Evolutionary conservation across 2,329 filamentous ascomycete genomes (phyloP).

Genomic region (Nothophoma quercina): DNA sequence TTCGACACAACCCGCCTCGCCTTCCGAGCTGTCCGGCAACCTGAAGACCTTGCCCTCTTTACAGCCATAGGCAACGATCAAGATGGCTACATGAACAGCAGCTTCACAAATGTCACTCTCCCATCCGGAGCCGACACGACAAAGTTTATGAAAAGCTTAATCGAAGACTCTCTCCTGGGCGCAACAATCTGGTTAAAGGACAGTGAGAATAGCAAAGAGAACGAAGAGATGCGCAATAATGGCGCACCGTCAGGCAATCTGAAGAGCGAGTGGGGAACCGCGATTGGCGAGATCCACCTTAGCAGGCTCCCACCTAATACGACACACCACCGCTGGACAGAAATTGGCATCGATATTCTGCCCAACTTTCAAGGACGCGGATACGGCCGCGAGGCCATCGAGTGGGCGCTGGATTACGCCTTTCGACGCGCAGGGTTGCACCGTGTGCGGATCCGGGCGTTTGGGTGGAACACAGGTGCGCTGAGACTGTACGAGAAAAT

Average conservation of each 20-base stretch:
- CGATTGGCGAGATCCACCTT: constrained; percentile 23
- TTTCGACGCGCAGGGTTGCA: constrained; percentile 57
- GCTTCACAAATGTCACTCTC: constrained; percentile 29
- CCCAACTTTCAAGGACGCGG: constrained; percentile 49
- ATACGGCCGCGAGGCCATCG: constrained; percentile 58
- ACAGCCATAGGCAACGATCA: constrained; percentile 33
- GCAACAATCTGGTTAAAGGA: constrained; percentile 32
- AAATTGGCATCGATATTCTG: constrained; percentile 52
- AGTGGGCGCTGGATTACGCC: constrained; percentile 58
- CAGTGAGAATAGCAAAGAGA: not conserved
- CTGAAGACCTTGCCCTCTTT: constrained; percentile 35
- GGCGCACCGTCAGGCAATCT: not conserved
- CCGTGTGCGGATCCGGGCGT: constrained; percentile 51
- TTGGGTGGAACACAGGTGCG: constrained; percentile 55
- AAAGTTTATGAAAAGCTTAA: constrained; percentile 26
- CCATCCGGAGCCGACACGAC: constrained; percentile 22
- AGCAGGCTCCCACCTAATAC: constrained; percentile 15
- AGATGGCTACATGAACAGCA: constrained; percentile 37
- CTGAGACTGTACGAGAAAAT: constrained; percentile 54
- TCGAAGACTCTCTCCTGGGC: constrained; percentile 29
- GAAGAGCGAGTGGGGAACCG: constrained; percentile 15
- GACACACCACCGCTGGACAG: constrained; percentile 54
- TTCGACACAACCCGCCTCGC: constrained; percentile 34
- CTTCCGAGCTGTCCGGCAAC: constrained; percentile 34
- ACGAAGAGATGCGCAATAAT: not conserved